Percentiles rank a stretch among this genome's conserved stretches.
phyloP scores from a whole-genome alignment of 768 basidiomycete genomes.

The Lactarius trivialis region DNA sequence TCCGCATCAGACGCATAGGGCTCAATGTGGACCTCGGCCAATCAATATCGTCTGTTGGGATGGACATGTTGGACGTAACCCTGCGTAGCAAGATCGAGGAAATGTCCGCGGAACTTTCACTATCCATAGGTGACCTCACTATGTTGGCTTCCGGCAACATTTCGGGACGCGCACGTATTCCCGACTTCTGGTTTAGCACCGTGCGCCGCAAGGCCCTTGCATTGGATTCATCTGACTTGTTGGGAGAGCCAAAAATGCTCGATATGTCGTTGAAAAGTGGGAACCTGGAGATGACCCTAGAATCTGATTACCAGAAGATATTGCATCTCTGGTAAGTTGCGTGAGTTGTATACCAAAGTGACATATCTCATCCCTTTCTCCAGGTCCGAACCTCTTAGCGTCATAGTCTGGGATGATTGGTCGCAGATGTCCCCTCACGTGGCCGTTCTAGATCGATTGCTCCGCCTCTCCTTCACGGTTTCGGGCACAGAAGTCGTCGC shows the following conservation, averaged over 20 bases:
- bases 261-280: slow-evolving; percentile 73
- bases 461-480: slow-evolving; percentile 71
- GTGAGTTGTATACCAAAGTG: neutral
- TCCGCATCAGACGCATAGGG: slow-evolving; percentile 67
- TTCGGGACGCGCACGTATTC: slow-evolving; percentile 60
- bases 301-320: slow-evolving; percentile 71
- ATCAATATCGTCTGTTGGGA: slow-evolving; percentile 65
- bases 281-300: slow-evolving; percentile 54
- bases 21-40: slow-evolving; percentile 81
- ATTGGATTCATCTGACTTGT: slow-evolving; percentile 26
- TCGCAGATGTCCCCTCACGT: slow-evolving; percentile 39
- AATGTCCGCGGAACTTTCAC: slow-evolving; percentile 51
- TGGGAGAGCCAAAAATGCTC: slow-evolving; percentile 45
- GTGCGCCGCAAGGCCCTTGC: slow-evolving; percentile 45
- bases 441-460: slow-evolving; percentile 42
- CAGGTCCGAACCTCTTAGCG: slow-evolving; percentile 72
- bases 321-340: slow-evolving; percentile 64
- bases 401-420: slow-evolving; percentile 82
- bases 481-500: slow-evolving; percentile 61
- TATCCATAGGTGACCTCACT: slow-evolving; percentile 52
- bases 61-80: slow-evolving; percentile 58
- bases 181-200: slow-evolving; percentile 72
- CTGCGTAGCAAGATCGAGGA: slow-evolving; percentile 64
- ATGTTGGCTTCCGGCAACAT: slow-evolving; percentile 60
- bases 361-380: neutral